These are phyloP conservation scores for Encephalitozoon cuniculi DNA, from an alignment of 371 early-diverging fungal species.

Conservation along the genomic window DNA sequence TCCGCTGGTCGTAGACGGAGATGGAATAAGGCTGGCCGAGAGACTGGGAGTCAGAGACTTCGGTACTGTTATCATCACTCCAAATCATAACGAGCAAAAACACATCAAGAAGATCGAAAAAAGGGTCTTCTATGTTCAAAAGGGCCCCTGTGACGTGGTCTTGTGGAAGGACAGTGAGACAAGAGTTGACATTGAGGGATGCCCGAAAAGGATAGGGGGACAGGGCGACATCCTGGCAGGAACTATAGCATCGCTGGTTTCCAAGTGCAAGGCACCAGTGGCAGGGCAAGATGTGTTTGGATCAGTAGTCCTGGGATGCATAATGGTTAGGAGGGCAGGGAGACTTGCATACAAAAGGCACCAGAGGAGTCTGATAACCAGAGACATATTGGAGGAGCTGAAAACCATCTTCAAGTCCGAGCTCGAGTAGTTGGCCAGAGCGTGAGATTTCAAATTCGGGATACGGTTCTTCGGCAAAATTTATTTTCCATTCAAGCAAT, in stretches of 20 bases:
- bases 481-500: background rate
- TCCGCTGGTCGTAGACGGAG: constrained; percentile 52
- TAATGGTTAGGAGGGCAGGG: constrained; percentile 28
- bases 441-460: background rate
- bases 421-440: background rate
- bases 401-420: background rate
- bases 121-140: constrained; percentile 71
- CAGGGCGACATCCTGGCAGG: constrained; percentile 93
- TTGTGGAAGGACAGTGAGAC: constrained; percentile 15
- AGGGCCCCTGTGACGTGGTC: constrained; percentile 72
- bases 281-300: background rate
- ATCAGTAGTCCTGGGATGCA: background rate
- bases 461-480: background rate
- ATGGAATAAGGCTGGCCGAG: constrained; percentile 36
- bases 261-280: background rate
- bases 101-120: constrained; percentile 48
- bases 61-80: constrained; percentile 51
- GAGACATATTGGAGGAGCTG: constrained; percentile 40
- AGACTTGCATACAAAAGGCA: constrained; percentile 22
- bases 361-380: constrained; percentile 19
- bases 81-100: constrained; percentile 50
- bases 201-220: constrained; percentile 82
- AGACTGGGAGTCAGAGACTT: constrained; percentile 1
- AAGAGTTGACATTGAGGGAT: constrained; percentile 62
- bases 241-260: constrained; percentile 63